Base-by-base conservation (phyloP, 1,139 yeast genomes). In the Candida sp. region DNA sequence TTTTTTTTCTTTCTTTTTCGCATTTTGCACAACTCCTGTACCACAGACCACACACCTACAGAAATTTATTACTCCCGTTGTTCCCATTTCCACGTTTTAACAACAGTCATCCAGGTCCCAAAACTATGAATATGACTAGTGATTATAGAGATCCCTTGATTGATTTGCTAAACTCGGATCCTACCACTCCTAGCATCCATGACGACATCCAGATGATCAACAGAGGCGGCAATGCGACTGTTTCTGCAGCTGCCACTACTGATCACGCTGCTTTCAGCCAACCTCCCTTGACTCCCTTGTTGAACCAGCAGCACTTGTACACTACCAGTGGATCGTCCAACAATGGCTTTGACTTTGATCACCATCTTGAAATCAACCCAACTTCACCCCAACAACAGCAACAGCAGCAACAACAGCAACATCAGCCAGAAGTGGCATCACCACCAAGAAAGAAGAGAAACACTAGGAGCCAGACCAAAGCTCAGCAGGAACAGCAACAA, bases 131-230 rank as follows among this genome's bases (percentile, higher is more conserved):
- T 47, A 52, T 49, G 51, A 45, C 48, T n/a, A 38, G 42, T 39
- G 50, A 49, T 5, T 53, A 53, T 46, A 48, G 46, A 43, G 55
- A 53, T 39, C 55, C 54, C 9, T 46, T 53, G 37, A 34, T 50
- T 8, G 55, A 53, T 31, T 41, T 53, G 39, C 34, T 53, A 17
- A 35, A 40, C 11, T 39, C 22, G 31, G 53, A 50, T 23, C 41
- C 50, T 5, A 42, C 33, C 12, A n/a, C 38, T 23, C 28, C 46
- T 2, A 26, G 12, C 8, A 9, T 40, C 22, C 40, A 37, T 17
- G 50, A 66, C 48, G 78, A 74, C 43, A 69, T 74, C 39, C 77
- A 74, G 49, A 69, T 70, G 23, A 73, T 75, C 37, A 63, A 67
- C 45, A 58, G 78, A 47, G 70, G 67, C 44, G 54, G 28, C 32